Percentiles rank a stretch among this genome's conserved stretches.
These are phyloP conservation scores for Teunomyces kruisii DNA, from an alignment of 805 yeast genomes.

Conservation along the genomic window DNA sequence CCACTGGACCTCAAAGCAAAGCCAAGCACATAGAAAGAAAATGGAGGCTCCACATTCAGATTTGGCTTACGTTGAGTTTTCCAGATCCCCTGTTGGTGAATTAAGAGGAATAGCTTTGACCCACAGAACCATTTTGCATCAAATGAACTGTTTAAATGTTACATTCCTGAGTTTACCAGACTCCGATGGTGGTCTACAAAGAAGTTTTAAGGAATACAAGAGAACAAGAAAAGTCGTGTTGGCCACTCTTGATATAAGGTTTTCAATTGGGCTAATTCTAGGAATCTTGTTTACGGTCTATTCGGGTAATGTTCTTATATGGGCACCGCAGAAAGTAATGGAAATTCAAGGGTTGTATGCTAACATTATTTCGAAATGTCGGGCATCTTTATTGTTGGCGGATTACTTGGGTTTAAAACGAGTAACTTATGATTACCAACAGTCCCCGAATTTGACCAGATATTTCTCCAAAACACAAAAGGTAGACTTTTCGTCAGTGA, in stretches of 20 bases:
- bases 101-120: constrained; percentile 90
- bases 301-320: constrained; percentile 77
- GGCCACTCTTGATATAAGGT: constrained; percentile 43
- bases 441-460: constrained; percentile 80
- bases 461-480: constrained; percentile 72
- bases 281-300: constrained; percentile 81
- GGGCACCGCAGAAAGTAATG: constrained; percentile 74
- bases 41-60: constrained; percentile 33
- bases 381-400: constrained; percentile 73
- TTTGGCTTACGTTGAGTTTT: constrained; percentile 89
- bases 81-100: constrained; percentile 88
- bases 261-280: constrained; percentile 79
- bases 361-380: constrained; percentile 64
- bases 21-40: constrained; percentile 12
- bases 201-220: constrained; percentile 31
- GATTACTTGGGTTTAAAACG: constrained; percentile 88
- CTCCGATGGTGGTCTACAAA: constrained; percentile 52
- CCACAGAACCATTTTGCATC: constrained; percentile 84
- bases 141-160: constrained; percentile 73
- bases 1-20: constrained; percentile 21
- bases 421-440: constrained; percentile 90
- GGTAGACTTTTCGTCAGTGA: constrained; percentile 75
- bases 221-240: constrained; percentile 53
- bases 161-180: constrained; percentile 67
- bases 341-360: constrained; percentile 87